Base-by-base conservation (phyloP, 176 grass and related monocot genomes). In the Bolboschoenus planiculmis region DNA sequence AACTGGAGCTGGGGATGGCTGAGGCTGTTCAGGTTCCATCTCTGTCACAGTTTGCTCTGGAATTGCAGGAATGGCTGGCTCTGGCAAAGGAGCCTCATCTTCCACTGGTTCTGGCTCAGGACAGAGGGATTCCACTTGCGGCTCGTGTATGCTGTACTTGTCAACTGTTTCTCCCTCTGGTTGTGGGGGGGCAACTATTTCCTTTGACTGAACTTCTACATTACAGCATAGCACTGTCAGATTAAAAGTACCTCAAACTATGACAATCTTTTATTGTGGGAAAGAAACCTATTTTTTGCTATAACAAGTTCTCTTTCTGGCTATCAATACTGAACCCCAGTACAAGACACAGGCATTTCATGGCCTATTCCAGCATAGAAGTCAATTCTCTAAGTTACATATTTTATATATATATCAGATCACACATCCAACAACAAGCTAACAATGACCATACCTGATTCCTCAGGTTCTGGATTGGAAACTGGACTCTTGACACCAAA, bases 101-200 rank as follows among this genome's bases (percentile, higher is more conserved):
- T 80, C 86, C 54, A 90, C 90, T 63, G 80, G 80, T 84, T 91
- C 91, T 1, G 84, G 34, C 21, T 91, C 35, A 2, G 84, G 40
- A 81, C 43, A 57, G 65, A 87, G 54, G 39, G 88, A 54, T 80
- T 93, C 88, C 9, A 87, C 92, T 29, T 66, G 84, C 44, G 76
- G 60, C 70, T 99, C 92, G 36, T 89, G 59, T 40, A 86, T 90
- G 85, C 81, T 77, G 85, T 95, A 91, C 33, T 81, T 85, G 78
- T 89, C 91, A 79, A 88, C 81, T 15, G 47, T 39, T 0, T 91
- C 86, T 83, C 86, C 87, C 84, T 93, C 97, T 33, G 74, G 77
- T 68, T 78, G 76, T 33, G 87, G 71, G 54, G 88, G 88, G 56
- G 78, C 57, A 57, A 76, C 79, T 53, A 71, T 55, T 59, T 92